Evolutionary conservation across 2,329 filamentous ascomycete species (phyloP), one percentile per base, ranked within the genome.

Genomic region (Fusarium lyarnte): DNA sequence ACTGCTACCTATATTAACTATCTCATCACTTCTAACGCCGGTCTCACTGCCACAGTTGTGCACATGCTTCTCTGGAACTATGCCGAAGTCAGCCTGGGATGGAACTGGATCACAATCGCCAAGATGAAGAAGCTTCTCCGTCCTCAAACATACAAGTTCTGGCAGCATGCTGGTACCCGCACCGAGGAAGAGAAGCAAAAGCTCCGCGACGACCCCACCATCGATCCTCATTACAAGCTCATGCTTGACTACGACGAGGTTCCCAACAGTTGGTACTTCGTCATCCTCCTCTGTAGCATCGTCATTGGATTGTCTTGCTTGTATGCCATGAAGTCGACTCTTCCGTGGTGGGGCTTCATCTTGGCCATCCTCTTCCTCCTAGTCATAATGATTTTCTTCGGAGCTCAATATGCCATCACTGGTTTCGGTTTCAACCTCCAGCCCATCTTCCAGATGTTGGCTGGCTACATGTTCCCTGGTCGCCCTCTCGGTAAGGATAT

Each of bases 271-370:
- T 73, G 70, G 66, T 73, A 73, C 17, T 46, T 59, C 3, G 16
- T 55, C 2, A 54, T 73, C 21, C 53, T 73, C 5, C 23, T n/a
- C 4, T 19, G 27, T 0, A 60, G 51, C 7, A 35, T 70, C 10
- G 53, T 73, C 3, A 2, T 59, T 1, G 69, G 70, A 14, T 7
- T 73, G 17, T 8, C 49, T 5, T 57, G 43, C 4, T 14, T 73
- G 17, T 82, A 85, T 39, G 31, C 58, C 3, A 63, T 70, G 51
- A 64, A 74, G 29, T 75, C 74, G 0, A 79, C 77, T 11, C 70
- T 78, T 1, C 76, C 76, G 0, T 78, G 73, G 79, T 85, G 83
- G 82, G 85, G 80, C 0, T 85, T 85, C 38, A 53, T 86, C 13
- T 67, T 85, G 42, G 74, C 82, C 6, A 77, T 80, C 17, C 11